Conservation (phyloP, 2,329 filamentous ascomycete species). For the Monilinia fructigena region DNA sequence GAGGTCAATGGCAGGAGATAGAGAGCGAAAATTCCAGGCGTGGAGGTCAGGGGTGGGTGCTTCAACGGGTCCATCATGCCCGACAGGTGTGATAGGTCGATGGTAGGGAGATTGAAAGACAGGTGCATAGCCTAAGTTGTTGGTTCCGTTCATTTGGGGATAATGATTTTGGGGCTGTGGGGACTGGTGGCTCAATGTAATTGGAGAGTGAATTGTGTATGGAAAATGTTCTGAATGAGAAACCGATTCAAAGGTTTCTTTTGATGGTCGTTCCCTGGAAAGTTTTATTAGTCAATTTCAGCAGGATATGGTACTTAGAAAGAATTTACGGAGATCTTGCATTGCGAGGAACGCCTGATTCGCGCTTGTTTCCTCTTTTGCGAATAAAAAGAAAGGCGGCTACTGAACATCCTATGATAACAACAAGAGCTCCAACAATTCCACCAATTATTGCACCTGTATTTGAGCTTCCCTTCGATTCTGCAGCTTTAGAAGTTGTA, state of each 20-base stretch:
- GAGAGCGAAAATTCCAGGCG: conserved; percentile 2
- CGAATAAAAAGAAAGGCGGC: conserved; percentile 8
- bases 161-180: conserved; percentile 2
- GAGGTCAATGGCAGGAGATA: background rate
- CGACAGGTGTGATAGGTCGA: conserved; percentile 5
- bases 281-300: background rate
- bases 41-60: conserved; percentile 17
- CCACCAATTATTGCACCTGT: conserved; percentile 15
- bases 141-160: conserved; percentile 7
- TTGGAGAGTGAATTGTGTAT: background rate
- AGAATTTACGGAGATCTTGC: conserved; percentile 12
- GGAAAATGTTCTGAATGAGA: conserved; percentile 9
- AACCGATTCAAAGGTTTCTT: conserved; percentile 8
- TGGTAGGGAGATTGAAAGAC: conserved; percentile 15
- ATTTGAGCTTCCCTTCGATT: conserved; percentile 4
- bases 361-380: background rate
- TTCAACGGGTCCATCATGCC: conserved; percentile 6
- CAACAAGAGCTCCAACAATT: conserved; percentile 6
- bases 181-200: background rate
- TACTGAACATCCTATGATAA: conserved; percentile 7
- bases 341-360: background rate
- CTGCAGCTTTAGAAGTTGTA: conserved; percentile 5
- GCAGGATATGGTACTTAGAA: background rate
- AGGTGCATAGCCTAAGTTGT: conserved; percentile 12
- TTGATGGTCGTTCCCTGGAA: background rate